Evolutionary conservation across 805 yeast genomes (phyloP).

Genomic region (Ogataea nitratoaversa): DNA sequence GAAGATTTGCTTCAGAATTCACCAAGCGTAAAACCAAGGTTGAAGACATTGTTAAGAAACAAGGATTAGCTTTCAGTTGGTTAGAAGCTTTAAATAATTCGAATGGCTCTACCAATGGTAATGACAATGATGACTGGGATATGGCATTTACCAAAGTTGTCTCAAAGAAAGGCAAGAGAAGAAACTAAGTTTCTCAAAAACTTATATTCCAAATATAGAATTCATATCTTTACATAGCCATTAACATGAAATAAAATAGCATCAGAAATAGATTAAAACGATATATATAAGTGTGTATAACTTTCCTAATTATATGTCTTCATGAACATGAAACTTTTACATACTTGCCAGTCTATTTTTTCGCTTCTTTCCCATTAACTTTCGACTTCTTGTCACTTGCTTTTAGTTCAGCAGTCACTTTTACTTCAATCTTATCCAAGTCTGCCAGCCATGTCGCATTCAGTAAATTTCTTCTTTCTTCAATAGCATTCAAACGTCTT

Average conservation of each 20-base stretch:
- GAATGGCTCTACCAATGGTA: constrained; percentile 13
- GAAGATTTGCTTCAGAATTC: constrained; percentile 90
- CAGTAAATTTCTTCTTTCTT: constrained; percentile 34
- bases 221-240: too few relatives aligned
- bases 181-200: constrained; percentile 9
- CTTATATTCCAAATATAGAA: background rate
- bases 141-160: constrained; percentile 50
- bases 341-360: background rate
- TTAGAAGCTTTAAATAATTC: constrained; percentile 47
- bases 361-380: background rate
- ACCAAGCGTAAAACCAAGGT: constrained; percentile 70
- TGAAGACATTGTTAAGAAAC: constrained; percentile 48
- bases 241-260: too few relatives aligned
- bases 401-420: constrained; percentile 12
- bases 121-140: constrained; percentile 48
- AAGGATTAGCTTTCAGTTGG: constrained; percentile 57
- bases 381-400: constrained; percentile 1
- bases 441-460: constrained; percentile 29
- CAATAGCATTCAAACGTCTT: constrained; percentile 57
- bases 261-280: too few relatives aligned
- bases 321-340: too few relatives aligned
- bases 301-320: too few relatives aligned
- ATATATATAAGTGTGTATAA: too few relatives aligned
- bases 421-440: constrained; percentile 18
- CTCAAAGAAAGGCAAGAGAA: constrained; percentile 53